Conservation (phyloP, 352 stramenopile species). For the Globisporangium solare region DNA sequence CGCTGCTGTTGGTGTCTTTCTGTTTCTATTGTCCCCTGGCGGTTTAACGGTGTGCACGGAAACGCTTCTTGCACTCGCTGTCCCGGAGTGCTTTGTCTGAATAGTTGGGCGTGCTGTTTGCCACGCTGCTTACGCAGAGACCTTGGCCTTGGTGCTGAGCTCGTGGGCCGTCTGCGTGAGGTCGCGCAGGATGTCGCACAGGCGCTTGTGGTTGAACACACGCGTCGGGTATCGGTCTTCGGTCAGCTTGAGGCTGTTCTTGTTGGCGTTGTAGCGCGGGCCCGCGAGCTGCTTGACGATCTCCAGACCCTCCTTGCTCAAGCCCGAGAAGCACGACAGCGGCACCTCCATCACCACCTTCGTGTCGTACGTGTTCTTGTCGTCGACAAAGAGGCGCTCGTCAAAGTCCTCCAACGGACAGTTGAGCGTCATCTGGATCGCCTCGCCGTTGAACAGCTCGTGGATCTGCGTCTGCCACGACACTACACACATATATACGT, state of each 20-base stretch:
- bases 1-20: background rate
- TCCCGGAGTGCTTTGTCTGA: slow-evolving; percentile 11
- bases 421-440: slow-evolving; percentile 74
- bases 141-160: slow-evolving; percentile 37
- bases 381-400: slow-evolving; percentile 73
- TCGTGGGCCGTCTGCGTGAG: slow-evolving; percentile 67
- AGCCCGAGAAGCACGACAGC: slow-evolving; percentile 52
- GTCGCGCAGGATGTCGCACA: slow-evolving; percentile 79
- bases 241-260: slow-evolving; percentile 72
- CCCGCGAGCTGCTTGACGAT: slow-evolving; percentile 66
- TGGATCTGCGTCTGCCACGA: slow-evolving; percentile 83
- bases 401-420: slow-evolving; percentile 78
- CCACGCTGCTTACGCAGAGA: slow-evolving; percentile 14
- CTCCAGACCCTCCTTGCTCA: slow-evolving; percentile 42
- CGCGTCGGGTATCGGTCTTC: slow-evolving; percentile 76
- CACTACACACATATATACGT: slow-evolving; percentile 16
- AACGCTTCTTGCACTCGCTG: slow-evolving; percentile 1
- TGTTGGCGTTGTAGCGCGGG: slow-evolving; percentile 74
- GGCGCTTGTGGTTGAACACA: slow-evolving; percentile 82
- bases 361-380: slow-evolving; percentile 77
- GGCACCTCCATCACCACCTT: slow-evolving; percentile 81
- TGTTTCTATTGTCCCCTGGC: slow-evolving; percentile 1
- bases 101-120: slow-evolving; percentile 5
- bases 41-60: background rate
- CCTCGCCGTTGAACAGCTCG: slow-evolving; percentile 56